A percentile compares a stretch with the other conserved stretches of the same genome.
Conservation (phyloP, 768 basidiomycete species). For the Trametes sanguinea region DNA sequence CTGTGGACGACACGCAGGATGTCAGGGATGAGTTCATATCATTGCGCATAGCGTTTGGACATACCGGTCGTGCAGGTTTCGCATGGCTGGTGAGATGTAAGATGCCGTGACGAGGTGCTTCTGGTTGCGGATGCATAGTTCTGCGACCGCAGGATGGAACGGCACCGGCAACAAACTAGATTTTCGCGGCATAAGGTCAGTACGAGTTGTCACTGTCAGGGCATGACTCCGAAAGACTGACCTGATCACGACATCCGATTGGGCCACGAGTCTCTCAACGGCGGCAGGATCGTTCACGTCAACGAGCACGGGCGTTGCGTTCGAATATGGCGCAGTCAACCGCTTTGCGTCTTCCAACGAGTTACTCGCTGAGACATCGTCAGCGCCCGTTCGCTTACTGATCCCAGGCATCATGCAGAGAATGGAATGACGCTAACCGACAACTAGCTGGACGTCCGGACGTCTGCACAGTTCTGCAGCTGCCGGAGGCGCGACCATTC, state of each 20-base stretch:
- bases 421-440: constrained; percentile 57
- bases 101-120: constrained; percentile 91
- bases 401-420: too few relatives aligned
- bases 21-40: background rate
- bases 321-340: constrained; percentile 46
- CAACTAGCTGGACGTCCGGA: constrained; percentile 64
- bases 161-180: constrained; percentile 75
- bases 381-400: background rate
- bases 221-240: constrained; percentile 32
- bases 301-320: constrained; percentile 57
- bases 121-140: constrained; percentile 64
- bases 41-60: constrained; percentile 22
- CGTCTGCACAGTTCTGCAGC: constrained; percentile 70
- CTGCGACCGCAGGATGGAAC: constrained; percentile 71
- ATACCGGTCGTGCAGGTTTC: constrained; percentile 59
- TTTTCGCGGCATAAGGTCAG: background rate
- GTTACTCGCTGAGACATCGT: constrained; percentile 64
- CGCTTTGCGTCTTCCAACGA: constrained; percentile 55
- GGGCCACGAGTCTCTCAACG: constrained; percentile 54
- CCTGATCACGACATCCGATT: constrained; percentile 86
- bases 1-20: constrained; percentile 35
- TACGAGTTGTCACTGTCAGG: background rate
- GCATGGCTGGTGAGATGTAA: constrained; percentile 83
- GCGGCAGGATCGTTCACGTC: constrained; percentile 55
- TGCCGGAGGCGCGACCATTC: constrained; percentile 94